These are phyloP conservation scores for Phaeomoniella chlamydospora DNA, from an alignment of 2,329 filamentous ascomycete species.

Conservation along the genomic window DNA sequence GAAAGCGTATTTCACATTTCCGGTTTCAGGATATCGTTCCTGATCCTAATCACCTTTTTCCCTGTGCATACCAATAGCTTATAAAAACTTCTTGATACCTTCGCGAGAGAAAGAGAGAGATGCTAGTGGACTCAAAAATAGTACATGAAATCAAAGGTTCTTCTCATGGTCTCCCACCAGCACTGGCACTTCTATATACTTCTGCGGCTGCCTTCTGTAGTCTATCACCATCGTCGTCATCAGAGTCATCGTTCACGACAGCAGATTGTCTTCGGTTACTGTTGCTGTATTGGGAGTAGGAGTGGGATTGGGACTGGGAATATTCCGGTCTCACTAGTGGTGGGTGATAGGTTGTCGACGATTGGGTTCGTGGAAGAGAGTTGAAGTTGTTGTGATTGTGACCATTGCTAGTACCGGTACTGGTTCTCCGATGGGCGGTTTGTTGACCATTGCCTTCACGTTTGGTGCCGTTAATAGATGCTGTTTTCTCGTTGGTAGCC, in stretches of 20 bases:
- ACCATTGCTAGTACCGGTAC: background rate
- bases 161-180: no score
- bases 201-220: slow-evolving; percentile 11
- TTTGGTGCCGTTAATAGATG: no score
- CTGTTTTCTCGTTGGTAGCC: no score
- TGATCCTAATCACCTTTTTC: no score
- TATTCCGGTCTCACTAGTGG: background rate
- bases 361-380: background rate
- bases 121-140: no score
- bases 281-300: background rate
- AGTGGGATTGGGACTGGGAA: background rate
- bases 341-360: background rate
- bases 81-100: no score
- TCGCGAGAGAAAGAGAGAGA: no score
- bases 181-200: slow-evolving; percentile 10
- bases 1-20: no score
- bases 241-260: slow-evolving; percentile 23
- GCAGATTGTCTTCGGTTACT: background rate
- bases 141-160: no score
- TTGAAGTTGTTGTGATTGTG: slow-evolving; percentile 1
- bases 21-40: no score
- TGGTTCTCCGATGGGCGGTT: background rate
- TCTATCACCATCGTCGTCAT: slow-evolving; percentile 28
- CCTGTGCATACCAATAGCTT: no score
- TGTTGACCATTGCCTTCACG: no score